phyloP scores from a whole-genome alignment of 2,329 filamentous ascomycete species.

The Chaetothyriales sp. region DNA sequence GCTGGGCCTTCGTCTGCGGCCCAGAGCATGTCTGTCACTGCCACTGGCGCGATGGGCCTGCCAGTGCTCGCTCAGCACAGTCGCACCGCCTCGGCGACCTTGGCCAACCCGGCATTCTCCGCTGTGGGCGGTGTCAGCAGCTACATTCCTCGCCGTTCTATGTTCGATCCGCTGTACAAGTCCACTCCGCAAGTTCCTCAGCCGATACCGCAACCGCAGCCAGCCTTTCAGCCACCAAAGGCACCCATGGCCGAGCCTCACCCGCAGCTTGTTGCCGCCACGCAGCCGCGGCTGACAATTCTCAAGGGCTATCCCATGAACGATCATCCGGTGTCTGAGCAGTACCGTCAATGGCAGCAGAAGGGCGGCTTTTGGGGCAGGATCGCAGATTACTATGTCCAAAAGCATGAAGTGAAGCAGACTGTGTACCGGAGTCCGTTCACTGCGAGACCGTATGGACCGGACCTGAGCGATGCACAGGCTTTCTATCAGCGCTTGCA shows the following conservation, averaged over 20 bases:
- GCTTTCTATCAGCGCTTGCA: constrained; percentile 11
- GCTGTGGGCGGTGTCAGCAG: not conserved
- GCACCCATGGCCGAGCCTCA: constrained; percentile 13
- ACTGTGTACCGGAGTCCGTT: constrained; percentile 17
- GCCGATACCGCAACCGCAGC: not conserved
- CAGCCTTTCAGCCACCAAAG: constrained; percentile 4
- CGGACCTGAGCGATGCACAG: constrained; percentile 4
- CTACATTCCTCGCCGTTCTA: constrained; percentile 10
- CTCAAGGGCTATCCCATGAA: constrained; percentile 13
- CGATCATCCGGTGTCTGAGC: constrained; percentile 11
- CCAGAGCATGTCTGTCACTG: constrained; percentile 9
- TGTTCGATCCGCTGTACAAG: constrained; percentile 11
- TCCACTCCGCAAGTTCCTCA: not conserved
- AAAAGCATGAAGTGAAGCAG: constrained; percentile 12
- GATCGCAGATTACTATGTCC: constrained; percentile 14
- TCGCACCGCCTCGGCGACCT: not conserved
- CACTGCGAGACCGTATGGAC: constrained; percentile 3
- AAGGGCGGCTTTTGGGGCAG: constrained; percentile 17
- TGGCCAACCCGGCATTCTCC: not conserved
- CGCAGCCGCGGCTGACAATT: constrained; percentile 12
- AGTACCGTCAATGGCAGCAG: constrained; percentile 12
- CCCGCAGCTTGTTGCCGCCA: constrained; percentile 5
- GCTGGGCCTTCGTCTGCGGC: constrained; percentile 12
- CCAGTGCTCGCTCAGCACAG: not conserved
- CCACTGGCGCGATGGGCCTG: constrained; percentile 5